phyloP scores from a whole-genome alignment of 192 early-diverging fungal species.

The Irineochytrium annulatum region DNA sequence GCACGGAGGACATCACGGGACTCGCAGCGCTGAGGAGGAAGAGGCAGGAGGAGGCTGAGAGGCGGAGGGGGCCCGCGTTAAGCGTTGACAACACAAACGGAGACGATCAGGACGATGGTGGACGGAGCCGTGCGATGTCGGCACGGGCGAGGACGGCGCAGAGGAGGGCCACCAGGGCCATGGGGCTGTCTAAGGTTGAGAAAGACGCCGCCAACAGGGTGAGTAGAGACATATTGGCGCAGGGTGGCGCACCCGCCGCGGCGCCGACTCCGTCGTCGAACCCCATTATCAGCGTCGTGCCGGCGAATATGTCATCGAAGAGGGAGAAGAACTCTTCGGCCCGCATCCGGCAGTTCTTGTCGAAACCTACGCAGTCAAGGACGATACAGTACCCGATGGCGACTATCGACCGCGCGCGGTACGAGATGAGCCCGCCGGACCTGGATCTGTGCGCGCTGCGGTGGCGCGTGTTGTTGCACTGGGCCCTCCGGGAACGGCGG shows the following conservation, averaged over 20 bases:
- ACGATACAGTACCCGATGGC: background rate
- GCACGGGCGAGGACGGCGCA: background rate
- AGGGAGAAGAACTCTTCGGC: too few species aligned
- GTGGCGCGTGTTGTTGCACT: background rate
- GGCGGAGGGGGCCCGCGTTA: background rate
- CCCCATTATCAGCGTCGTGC: too few species aligned
- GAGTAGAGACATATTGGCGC: too few species aligned
- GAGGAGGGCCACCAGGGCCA: background rate
- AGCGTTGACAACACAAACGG: background rate
- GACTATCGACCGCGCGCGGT: background rate
- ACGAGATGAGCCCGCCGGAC: background rate
- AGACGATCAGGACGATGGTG: background rate
- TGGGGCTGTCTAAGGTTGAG: too few species aligned
- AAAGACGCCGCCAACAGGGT: too few species aligned
- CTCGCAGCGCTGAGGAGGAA: too few species aligned
- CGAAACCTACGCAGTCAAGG: background rate
- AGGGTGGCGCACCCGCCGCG: too few species aligned
- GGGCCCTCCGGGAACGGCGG: background rate
- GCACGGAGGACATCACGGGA: constrained; percentile 7
- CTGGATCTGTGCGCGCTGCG: background rate
- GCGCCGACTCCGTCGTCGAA: too few species aligned
- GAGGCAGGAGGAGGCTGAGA: background rate
- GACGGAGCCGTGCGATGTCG: background rate
- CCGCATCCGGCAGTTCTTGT: background rate
- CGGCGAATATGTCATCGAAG: too few species aligned